Evolutionary conservation across 148 eudicot species (phyloP), one percentile per base, ranked within the genome.

Genomic region (Dysphania ambrosioides): DNA sequence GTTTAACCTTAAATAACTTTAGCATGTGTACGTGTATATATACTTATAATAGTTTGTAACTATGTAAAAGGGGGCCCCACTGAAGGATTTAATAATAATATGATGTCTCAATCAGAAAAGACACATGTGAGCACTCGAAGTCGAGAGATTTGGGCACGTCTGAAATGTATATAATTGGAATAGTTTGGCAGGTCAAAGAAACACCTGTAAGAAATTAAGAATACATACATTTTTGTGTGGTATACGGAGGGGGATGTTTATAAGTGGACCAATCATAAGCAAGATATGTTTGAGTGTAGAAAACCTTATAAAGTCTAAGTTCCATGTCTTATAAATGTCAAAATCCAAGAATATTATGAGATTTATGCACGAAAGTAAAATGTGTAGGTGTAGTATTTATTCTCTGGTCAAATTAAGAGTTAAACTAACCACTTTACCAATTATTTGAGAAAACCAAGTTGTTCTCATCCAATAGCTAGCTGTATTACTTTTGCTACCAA

Each of bases 131-230:
- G 7, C 1, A 27, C 51, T 41, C 66, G 65, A 16, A 74, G 21
- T 42, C 36, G 41, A 6, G 4, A 56, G 72, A 68, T 59, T 31
- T 75, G 42, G 67, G 26, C 24, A 70, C 68, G 61, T 71, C 49
- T 26, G 18, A 55, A 1, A 23, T 72, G 53, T 40, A 38, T 40
- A 72, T n/a, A 72, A 65, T 10, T 75, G 58, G 80, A 64, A 83
- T 42, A 72, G 75, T 77, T 83, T 73, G 78, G 76, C 70, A 9
- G 83, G 85, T 83, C 83, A 79, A 79, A 79, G 41, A 27, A 69
- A 47, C 75, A 83, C 71, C 40, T 72, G 21, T 60, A 77, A 49
- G 55, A 64, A 76, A n/a, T n/a, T 66, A 76, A 59, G 19, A 72
- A 21, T n/a, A n/a, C n/a, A n/a, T n/a, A n/a, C n/a, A n/a, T n/a